Base-by-base conservation (phyloP, 768 basidiomycete genomes). In the Boletus rufocinnamomeus region DNA sequence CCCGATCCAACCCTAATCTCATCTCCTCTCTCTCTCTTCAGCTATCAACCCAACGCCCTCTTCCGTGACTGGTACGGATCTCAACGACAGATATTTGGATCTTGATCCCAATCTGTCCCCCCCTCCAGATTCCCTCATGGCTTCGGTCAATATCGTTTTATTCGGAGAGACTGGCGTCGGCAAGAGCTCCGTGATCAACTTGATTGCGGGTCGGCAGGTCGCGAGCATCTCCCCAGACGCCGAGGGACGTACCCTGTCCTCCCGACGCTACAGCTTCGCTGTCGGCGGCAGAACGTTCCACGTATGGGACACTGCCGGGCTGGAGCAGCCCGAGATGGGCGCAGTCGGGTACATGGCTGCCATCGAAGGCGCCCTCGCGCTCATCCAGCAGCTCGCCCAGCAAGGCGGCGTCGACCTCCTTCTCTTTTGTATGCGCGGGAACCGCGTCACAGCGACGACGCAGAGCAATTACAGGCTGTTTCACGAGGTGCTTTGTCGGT, bases 91-190 rank as follows among this genome's bases (percentile, higher is more conserved):
- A 54, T 41, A 16, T 19, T 32, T 13, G 6, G 19, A 55, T 58
- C 25, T 56, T 44, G 52, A 55, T 52, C n/a, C 35, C 23, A 30
- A n/a, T 10, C 3, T 9, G 11, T 37, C 23, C 4, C 25, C 32
- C 37, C 6, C 17, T 37, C 14, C 34, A 63, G 61, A 49, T 55
- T 34, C 32, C 50, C 14, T 43, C 56, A 63, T 68, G 66, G 19
- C 56, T 9, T 64, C 64, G 1, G 53, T 67, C 40, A 80, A 80
- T 50, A 64, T 79, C 43, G 68, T 80, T 47, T 44, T 80, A n/a
- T 79, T 79, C 44, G 79, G 79, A 10, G 77, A 79, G 59, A 73
- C 75, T 0, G 76, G 79, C 17, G 57, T 67, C 0, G 70, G 70
- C 35, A 73, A 69, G 61, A 73, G 68, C 55, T 72, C 69, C 0